Conservation (phyloP, 176 grass and related monocot species). For the Avena insularis region DNA sequence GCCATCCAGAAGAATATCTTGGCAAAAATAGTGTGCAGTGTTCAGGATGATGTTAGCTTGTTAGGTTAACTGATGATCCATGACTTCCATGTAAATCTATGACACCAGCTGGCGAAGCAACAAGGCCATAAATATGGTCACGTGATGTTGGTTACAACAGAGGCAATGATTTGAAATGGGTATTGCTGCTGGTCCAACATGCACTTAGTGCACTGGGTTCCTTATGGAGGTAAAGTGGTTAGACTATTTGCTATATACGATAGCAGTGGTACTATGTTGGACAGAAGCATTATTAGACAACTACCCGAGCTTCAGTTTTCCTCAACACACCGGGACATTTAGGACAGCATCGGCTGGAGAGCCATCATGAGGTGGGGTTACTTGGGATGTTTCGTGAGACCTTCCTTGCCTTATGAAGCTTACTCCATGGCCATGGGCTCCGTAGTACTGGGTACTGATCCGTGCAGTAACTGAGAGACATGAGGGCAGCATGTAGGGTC, state of each 20-base stretch:
- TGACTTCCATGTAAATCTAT: neutral
- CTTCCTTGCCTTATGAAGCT: slow-evolving; percentile 39
- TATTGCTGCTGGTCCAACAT: slow-evolving; percentile 23
- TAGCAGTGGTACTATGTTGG: neutral
- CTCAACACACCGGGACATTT: slow-evolving; percentile 16
- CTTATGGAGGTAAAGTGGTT: slow-evolving; percentile 30
- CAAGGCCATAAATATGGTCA: slow-evolving; percentile 31
- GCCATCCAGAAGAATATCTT: neutral
- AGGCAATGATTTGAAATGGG: slow-evolving; percentile 27
- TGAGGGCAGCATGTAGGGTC: slow-evolving; percentile 45
- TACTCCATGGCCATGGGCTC: slow-evolving; percentile 1
- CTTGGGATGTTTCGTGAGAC: slow-evolving; percentile 35
- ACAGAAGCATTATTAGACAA: slow-evolving; percentile 11
- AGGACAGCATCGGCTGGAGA: slow-evolving; percentile 34
- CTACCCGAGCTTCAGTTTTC: neutral
- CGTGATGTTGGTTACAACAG: slow-evolving; percentile 27
- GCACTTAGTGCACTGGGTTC: slow-evolving; percentile 30
- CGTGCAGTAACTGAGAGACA: slow-evolving; percentile 23
- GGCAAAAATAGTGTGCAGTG: neutral
- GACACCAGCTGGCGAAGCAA: slow-evolving; percentile 31
- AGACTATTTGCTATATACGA: slow-evolving; percentile 1
- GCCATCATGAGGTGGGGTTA: slow-evolving; percentile 2
- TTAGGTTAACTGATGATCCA: slow-evolving; percentile 8
- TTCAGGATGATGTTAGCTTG: neutral
- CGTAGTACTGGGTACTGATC: slow-evolving; percentile 3